phyloP scores from a whole-genome alignment of 257 asterid species.

The Echites panduratus region DNA sequence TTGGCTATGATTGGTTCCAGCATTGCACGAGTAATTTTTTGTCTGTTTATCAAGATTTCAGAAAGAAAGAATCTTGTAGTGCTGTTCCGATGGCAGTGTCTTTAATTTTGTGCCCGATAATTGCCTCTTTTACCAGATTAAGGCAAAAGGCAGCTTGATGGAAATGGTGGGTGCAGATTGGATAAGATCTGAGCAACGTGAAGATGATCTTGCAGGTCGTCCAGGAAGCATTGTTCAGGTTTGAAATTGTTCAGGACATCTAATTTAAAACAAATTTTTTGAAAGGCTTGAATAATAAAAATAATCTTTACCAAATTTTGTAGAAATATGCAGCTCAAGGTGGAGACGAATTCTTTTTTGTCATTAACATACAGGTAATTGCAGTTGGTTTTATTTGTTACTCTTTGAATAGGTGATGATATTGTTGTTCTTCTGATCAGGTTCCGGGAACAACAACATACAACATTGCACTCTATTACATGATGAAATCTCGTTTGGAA shows the following conservation, averaged over 20 bases:
- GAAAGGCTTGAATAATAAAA: neutral
- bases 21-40: neutral
- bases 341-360: slow-evolving; percentile 6
- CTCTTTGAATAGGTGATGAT: neutral
- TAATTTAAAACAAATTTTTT: neutral
- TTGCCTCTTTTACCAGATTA: slow-evolving; percentile 34
- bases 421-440: slow-evolving; percentile 22
- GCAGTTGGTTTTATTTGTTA: neutral
- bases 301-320: slow-evolving; percentile 13
- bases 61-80: neutral
- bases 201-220: slow-evolving; percentile 69
- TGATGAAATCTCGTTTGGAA: slow-evolving; percentile 55
- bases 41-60: neutral
- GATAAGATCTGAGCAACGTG: slow-evolving; percentile 65
- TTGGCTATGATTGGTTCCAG: neutral
- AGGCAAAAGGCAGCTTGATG: slow-evolving; percentile 63
- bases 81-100: neutral
- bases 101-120: slow-evolving; percentile 12
- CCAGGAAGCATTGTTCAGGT: slow-evolving; percentile 79
- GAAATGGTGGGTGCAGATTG: slow-evolving; percentile 82
- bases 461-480: slow-evolving; percentile 62
- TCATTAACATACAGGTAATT: slow-evolving; percentile 19
- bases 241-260: neutral
- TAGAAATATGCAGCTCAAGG: slow-evolving; percentile 43
- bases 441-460: slow-evolving; percentile 62